Percentiles rank a stretch among this genome's conserved stretches.
These are phyloP conservation scores for Scleroderma citrinum DNA, from an alignment of 768 basidiomycete genomes.

Conservation along the genomic window DNA sequence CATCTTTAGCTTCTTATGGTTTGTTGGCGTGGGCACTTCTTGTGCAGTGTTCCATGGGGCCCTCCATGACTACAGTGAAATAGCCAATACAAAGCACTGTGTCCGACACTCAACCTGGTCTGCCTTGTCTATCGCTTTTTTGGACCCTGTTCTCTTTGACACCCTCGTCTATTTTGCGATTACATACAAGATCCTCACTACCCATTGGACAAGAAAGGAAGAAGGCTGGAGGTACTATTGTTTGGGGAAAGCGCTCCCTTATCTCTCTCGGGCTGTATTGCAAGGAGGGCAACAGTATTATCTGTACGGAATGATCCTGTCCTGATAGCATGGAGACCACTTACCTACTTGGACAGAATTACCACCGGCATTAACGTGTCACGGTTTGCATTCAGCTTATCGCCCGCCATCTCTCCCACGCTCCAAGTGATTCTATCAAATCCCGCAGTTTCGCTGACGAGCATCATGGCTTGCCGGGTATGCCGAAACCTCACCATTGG, in stretches of 20 bases:
- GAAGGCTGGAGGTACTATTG: constrained; percentile 16
- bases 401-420: constrained; percentile 14
- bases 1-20: constrained; percentile 29
- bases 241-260: constrained; percentile 22
- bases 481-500: constrained; percentile 29
- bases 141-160: constrained; percentile 28
- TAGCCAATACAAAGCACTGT: constrained; percentile 32
- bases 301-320: constrained; percentile 18
- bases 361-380: constrained; percentile 28
- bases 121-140: constrained; percentile 22
- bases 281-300: constrained; percentile 37
- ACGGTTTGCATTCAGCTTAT: constrained; percentile 16
- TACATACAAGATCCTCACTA: constrained; percentile 22
- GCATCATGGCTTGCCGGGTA: constrained; percentile 30
- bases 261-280: constrained; percentile 28
- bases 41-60: constrained; percentile 22
- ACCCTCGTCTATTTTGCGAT: constrained; percentile 30
- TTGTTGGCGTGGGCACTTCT: constrained; percentile 22
- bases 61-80: constrained; percentile 16
- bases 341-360: constrained; percentile 18
- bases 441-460: constrained; percentile 26
- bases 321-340: not conserved
- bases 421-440: constrained; percentile 19
- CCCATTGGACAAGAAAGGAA: constrained; percentile 9
- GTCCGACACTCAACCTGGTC: constrained; percentile 15